phyloP scores from a whole-genome alignment of 768 basidiomycete genomes.

The Boletus tomentosulus region DNA sequence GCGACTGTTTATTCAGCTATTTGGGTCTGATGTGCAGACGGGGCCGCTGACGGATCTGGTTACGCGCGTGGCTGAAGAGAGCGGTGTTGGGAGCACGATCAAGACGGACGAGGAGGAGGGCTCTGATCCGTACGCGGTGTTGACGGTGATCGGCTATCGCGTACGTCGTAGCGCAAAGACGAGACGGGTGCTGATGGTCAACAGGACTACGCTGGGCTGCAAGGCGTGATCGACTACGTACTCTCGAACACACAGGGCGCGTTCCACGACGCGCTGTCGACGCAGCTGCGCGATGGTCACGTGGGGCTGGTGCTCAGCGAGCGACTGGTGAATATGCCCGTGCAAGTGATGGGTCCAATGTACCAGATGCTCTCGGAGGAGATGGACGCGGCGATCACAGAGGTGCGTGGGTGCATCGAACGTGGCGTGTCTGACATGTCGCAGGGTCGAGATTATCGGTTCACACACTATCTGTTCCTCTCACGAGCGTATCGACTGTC shows the following conservation, averaged over 20 bases:
- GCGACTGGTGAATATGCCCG: constrained; percentile 92
- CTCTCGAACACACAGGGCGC: constrained; percentile 54
- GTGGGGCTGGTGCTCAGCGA: constrained; percentile 86
- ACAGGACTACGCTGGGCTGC: constrained; percentile 72
- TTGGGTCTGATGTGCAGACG: constrained; percentile 67
- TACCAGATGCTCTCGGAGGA: constrained; percentile 87
- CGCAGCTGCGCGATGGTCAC: constrained; percentile 39
- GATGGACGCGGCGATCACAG: constrained; percentile 63
- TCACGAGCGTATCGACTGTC: constrained; percentile 77
- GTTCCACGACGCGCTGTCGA: constrained; percentile 51
- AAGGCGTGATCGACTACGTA: constrained; percentile 66
- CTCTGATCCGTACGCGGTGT: constrained; percentile 78
- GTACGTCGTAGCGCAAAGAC: constrained; percentile 32
- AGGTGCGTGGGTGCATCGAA: constrained; percentile 36
- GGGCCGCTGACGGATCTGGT: constrained; percentile 79
- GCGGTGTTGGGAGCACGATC: constrained; percentile 79
- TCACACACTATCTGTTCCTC: constrained; percentile 71
- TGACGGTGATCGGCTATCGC: constrained; percentile 80
- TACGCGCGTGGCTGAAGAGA: constrained; percentile 66
- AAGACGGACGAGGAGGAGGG: constrained; percentile 64
- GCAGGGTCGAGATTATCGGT: constrained; percentile 59
- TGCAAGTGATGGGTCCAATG: constrained; percentile 89
- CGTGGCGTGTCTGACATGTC: background rate
- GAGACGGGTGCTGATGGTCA: background rate
- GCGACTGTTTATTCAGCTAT: constrained; percentile 64